Base-by-base conservation (phyloP, 2,329 filamentous ascomycete species). In the Colletotrichum lentis region DNA sequence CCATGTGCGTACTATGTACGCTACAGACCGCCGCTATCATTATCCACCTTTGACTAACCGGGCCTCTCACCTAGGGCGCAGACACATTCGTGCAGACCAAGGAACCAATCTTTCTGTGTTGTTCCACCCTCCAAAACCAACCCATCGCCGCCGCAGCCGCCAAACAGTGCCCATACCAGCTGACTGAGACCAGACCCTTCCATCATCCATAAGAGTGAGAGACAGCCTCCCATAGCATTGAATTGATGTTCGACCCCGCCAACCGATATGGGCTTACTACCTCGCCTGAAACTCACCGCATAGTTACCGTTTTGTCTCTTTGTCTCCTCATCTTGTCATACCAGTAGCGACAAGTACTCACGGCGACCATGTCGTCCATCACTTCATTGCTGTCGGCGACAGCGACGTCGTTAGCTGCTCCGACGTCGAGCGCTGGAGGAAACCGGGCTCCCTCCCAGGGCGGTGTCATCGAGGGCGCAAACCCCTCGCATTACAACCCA, bases 391-490 rank as follows among this genome's bases (percentile, higher is more conserved):
- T 66, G 35, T 56, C 58, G 63, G 63, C 50, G 24, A 71, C 72
- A 18, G 71, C 73, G 22, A 72, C 76, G 22, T 70, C 74, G 39
- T 73, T 75, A 18, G 71, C 74, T 7, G 73, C 74, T 12, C 69
- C 77, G 20, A 73, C 76, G 41, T 73, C 78, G 3, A 57, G 27
- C n/a, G 64, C 60, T 12, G 61, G 64, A 10, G 64, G 60, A 41
- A 67, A 64, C 37, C 76, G 77, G 57, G 80, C 76, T 0, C 62
- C 77, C 22, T 76, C 81, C 10, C 83, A 85, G 71, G 82, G 81
- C 62, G 92, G 92, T 70, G 86, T 95, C 68, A 81, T 95, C 50
- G 91, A 93, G 71, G 89, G 89, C 50, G 80, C 86, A 60, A 89
- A 93, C 71, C 92, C 92, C 1, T 84, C 90, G 37, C 76, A 85